These are phyloP conservation scores for Tuber umbilicatum DNA, from an alignment of 495 filamentous ascomycete genomes.

Conservation along the genomic window DNA sequence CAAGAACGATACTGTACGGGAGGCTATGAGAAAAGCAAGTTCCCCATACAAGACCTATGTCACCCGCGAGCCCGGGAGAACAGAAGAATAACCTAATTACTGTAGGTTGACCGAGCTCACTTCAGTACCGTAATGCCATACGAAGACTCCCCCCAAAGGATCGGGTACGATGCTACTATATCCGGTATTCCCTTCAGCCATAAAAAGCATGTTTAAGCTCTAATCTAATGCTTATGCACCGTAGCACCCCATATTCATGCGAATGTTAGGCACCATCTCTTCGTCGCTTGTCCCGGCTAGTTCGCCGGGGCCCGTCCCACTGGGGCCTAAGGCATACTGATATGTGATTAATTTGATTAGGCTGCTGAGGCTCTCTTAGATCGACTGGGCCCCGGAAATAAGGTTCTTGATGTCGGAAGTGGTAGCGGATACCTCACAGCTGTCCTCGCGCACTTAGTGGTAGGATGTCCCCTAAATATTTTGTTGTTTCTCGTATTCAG, in stretches of 20 bases:
- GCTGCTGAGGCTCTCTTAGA: slow-evolving; percentile 33
- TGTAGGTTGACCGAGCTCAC: slow-evolving; percentile 80
- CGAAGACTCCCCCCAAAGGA: slow-evolving; percentile 82
- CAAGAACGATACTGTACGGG: slow-evolving; percentile 59
- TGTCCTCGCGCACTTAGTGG: slow-evolving; percentile 75
- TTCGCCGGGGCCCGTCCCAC: not conserved
- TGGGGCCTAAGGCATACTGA: not conserved
- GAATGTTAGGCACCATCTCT: slow-evolving; percentile 39
- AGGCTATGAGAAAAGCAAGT: slow-evolving; percentile 69
- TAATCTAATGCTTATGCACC: not conserved
- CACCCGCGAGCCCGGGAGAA: not conserved
- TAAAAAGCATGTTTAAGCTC: not conserved
- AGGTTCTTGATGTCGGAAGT: slow-evolving; percentile 79
- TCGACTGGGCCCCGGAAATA: slow-evolving; percentile 33
- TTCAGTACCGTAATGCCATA: slow-evolving; percentile 65
- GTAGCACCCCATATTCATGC: slow-evolving; percentile 94
- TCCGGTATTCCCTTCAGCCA: slow-evolving; percentile 44
- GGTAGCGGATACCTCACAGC: slow-evolving; percentile 90
- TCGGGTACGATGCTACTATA: slow-evolving; percentile 84
- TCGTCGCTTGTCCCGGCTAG: not conserved
- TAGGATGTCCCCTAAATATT: slow-evolving; percentile 39
- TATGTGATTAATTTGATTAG: slow-evolving; percentile 13
- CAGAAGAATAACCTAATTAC: not conserved
- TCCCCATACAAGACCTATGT: not conserved
- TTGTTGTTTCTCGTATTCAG: not conserved